Base-by-base conservation (phyloP, 192 early-diverging fungal species). In the Bifiguratus adelaidae region DNA sequence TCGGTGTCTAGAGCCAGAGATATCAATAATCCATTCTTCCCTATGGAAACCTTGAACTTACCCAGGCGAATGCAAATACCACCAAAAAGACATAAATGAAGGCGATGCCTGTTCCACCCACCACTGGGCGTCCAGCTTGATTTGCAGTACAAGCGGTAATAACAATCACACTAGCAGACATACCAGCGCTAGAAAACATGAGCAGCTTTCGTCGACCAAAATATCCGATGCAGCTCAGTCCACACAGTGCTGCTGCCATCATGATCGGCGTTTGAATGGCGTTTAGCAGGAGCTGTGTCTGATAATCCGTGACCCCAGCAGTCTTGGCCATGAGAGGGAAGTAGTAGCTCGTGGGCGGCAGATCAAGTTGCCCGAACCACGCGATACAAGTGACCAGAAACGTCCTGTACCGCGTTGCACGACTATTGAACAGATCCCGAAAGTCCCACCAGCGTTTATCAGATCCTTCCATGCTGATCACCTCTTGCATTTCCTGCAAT, bases 1-100 rank as follows among this genome's bases (percentile, higher is more conserved):
- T 48, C 18, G 70, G 64, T 15, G 68, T 70, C 63, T 61, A 70
- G n/a, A n/a, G n/a, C n/a, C n/a, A n/a, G n/a, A n/a, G n/a, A n/a
- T n/a, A n/a, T n/a, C n/a, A n/a, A n/a, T n/a, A n/a, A n/a, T n/a
- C n/a, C n/a, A n/a, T n/a, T n/a, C n/a, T n/a, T n/a, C n/a, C n/a
- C n/a, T n/a, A n/a, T n/a, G n/a, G n/a, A n/a, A n/a, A n/a, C n/a
- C n/a, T n/a, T n/a, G n/a, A n/a, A n/a, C n/a, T n/a, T n/a, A n/a
- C n/a, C n/a, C n/a, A n/a, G 11, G 47, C 50, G 43, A 74, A 47
- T 3, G 70, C 42, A 58, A 73, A 70, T 28, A 53, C 48, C 23
- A 69, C 69, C 11, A 30, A 38, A 50, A 70, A 70, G 20, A 60
- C 32, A 24, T 56, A 50, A 34, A 70, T 38, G 36, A 69, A 60